These are phyloP conservation scores for Lotmaria passim DNA, from an alignment of 208 protist genomes.

Conservation along the genomic window DNA sequence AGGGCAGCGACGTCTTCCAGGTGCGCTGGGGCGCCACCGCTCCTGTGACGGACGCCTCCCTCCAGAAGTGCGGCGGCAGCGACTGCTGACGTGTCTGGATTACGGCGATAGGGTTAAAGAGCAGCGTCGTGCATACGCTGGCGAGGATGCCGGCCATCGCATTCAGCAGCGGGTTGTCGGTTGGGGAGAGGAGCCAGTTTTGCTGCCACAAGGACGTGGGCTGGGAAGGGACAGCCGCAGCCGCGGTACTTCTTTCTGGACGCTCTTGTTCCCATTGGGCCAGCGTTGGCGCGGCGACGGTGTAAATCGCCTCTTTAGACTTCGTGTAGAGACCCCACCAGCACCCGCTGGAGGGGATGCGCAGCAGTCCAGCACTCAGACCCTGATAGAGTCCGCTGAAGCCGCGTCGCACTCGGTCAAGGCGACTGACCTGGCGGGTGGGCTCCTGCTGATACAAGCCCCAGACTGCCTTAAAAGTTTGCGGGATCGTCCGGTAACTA, in stretches of 20 bases:
- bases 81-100: constrained; percentile 83
- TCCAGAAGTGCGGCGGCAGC: constrained; percentile 44
- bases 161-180: constrained; percentile 85
- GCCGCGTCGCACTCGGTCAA: constrained; percentile 25
- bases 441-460: constrained; percentile 42
- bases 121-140: constrained; percentile 65
- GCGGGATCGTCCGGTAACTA: constrained; percentile 43
- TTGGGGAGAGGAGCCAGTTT: constrained; percentile 78
- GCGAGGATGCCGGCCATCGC: constrained; percentile 62
- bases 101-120: constrained; percentile 86
- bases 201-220: constrained; percentile 45
- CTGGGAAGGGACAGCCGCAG: neutral
- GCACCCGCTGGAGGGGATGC: constrained; percentile 76
- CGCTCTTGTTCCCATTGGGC: constrained; percentile 49
- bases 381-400: constrained; percentile 77
- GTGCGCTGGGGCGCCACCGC: neutral
- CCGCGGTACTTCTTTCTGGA: constrained; percentile 9
- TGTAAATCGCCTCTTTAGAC: constrained; percentile 73
- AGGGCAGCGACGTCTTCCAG: constrained; percentile 31
- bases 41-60: neutral
- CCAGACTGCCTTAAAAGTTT: constrained; percentile 60
- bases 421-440: neutral
- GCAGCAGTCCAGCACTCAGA: constrained; percentile 63
- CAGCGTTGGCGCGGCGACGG: constrained; percentile 53
- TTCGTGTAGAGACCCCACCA: constrained; percentile 89